Percentiles rank a stretch among this genome's conserved stretches.
These are phyloP conservation scores for Aspergillus carbonarius DNA, from an alignment of 2,329 filamentous ascomycete species.

Conservation along the genomic window DNA sequence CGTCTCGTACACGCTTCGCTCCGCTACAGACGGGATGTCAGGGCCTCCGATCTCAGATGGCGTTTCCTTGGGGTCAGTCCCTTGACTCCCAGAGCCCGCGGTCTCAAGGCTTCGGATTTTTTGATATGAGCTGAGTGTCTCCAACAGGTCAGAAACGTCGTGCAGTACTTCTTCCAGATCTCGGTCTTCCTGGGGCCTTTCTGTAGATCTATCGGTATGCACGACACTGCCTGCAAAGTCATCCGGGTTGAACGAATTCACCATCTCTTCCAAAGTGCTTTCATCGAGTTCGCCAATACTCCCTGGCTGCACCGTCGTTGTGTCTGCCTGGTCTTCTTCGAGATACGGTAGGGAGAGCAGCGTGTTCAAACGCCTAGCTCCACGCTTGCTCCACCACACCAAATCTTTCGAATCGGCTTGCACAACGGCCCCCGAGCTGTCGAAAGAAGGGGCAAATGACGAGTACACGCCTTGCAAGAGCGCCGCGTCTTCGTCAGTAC, in stretches of 20 bases:
- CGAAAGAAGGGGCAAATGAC: constrained; percentile 49
- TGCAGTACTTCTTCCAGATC: constrained; percentile 53
- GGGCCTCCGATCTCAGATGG: constrained; percentile 40
- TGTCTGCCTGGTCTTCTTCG: constrained; percentile 22
- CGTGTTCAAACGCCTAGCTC: constrained; percentile 38
- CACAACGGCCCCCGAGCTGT: constrained; percentile 46
- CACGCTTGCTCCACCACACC: constrained; percentile 49
- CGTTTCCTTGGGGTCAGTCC: constrained; percentile 33
- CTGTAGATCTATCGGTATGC: constrained; percentile 19
- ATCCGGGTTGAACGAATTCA: constrained; percentile 43
- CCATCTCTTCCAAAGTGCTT: constrained; percentile 41
- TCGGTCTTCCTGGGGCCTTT: constrained; percentile 41
- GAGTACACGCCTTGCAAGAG: constrained; percentile 47
- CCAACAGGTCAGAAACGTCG: constrained; percentile 60
- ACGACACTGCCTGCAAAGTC: constrained; percentile 28
- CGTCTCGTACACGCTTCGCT: constrained; percentile 64
- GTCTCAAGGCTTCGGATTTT: constrained; percentile 55
- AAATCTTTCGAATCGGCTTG: constrained; percentile 43
- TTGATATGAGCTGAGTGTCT: constrained; percentile 63
- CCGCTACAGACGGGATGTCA: constrained; percentile 55
- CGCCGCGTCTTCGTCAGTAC: constrained; percentile 34
- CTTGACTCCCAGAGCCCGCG: constrained; percentile 24
- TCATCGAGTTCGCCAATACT: constrained; percentile 41
- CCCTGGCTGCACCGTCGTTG: constrained; percentile 25
- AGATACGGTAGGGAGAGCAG: constrained; percentile 32